Evolutionary conservation across 2,329 filamentous ascomycete genomes (phyloP), one percentile per base, ranked within the genome.

Genomic region (Bipolaris zeicola): DNA sequence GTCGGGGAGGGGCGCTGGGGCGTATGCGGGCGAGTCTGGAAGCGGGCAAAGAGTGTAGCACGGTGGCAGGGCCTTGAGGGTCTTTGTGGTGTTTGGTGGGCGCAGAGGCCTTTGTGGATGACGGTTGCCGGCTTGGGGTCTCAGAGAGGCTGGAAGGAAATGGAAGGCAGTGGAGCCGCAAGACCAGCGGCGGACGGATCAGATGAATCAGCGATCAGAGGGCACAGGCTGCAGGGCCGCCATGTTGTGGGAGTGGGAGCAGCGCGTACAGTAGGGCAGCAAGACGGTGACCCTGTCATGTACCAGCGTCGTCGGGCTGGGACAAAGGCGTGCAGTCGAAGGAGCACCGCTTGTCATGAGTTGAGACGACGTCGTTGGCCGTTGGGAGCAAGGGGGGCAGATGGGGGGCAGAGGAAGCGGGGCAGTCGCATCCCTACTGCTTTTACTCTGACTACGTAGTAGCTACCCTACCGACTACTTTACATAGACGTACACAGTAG

Each of bases 41-140:
- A 70, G 52, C 52, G 68, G 69, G 52, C 61, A 71, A 68, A 69
- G 67, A 58, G 57, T 33, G 73, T 75, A 55, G 53, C 55, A 57
- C 55, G 50, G 31, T 24, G 39, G 11, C 5, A 13, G 39, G 28
- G 28, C 10, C 10, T 11, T 31, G 8, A 10, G 28, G 10, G 28
- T 11, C 1, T 31, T 46, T 33, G 47, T 52, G 41, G 36, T 55
- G 31, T 36, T 46, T 41, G n/a, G 44, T 50, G 20, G 45, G 22
- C 11, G 34, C 13, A 22, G 46, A 38, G 33, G 16, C 34, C 52
- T 42, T 14, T n/a, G 54, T 47, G 49, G 34, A 34, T 31, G 28
- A 31, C 28, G 28, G 28, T 31, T 31, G 28, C 28, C 28, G 18
- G 51, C 43, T 44, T 20, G 37, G 34, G 18, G 20, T 42, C 39